A percentile compares a stretch with the other conserved stretches of the same genome.
Conservation (phyloP, 2,329 filamentous ascomycete genomes). For the Talaromyces piceae region DNA sequence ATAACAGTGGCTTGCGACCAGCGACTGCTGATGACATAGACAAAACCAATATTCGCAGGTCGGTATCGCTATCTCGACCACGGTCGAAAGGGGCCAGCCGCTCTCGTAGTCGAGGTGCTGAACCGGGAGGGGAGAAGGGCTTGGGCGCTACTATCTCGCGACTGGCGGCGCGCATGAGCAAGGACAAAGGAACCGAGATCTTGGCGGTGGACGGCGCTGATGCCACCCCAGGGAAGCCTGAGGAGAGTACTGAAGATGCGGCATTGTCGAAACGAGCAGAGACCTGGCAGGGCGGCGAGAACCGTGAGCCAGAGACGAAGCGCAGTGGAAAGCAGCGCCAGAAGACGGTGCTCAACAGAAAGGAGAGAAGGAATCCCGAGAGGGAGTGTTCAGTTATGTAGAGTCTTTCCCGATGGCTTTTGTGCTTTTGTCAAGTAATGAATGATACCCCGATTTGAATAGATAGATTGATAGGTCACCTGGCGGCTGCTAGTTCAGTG, state of each 20-base stretch:
- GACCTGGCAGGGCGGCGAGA: slow-evolving; percentile 17
- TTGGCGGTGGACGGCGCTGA: neutral
- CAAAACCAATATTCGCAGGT: slow-evolving; percentile 9
- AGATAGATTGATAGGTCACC: neutral
- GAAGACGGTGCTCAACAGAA: slow-evolving; percentile 28
- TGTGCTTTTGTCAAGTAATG: neutral
- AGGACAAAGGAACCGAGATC: slow-evolving; percentile 6
- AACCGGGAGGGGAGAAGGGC: slow-evolving; percentile 29
- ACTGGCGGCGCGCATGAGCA: slow-evolving; percentile 17
- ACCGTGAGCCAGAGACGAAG: slow-evolving; percentile 15
- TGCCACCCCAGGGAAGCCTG: neutral
- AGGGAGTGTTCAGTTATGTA: slow-evolving; percentile 40
- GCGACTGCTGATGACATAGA: neutral
- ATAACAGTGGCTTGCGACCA: slow-evolving; percentile 14
- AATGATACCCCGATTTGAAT: neutral
- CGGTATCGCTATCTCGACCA: slow-evolving; percentile 22
- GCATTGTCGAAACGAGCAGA: neutral
- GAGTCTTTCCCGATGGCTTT: too few relatives aligned
- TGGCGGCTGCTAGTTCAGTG: too few relatives aligned
- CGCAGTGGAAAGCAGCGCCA: slow-evolving; percentile 23
- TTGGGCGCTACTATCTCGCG: slow-evolving; percentile 29
- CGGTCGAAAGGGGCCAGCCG: slow-evolving; percentile 24
- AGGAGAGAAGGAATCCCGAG: slow-evolving; percentile 29
- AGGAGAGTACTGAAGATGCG: neutral
- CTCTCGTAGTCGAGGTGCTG: slow-evolving; percentile 28